phyloP scores from a whole-genome alignment of 805 yeast genomes.

The Suhomyces tanzawaensis region DNA sequence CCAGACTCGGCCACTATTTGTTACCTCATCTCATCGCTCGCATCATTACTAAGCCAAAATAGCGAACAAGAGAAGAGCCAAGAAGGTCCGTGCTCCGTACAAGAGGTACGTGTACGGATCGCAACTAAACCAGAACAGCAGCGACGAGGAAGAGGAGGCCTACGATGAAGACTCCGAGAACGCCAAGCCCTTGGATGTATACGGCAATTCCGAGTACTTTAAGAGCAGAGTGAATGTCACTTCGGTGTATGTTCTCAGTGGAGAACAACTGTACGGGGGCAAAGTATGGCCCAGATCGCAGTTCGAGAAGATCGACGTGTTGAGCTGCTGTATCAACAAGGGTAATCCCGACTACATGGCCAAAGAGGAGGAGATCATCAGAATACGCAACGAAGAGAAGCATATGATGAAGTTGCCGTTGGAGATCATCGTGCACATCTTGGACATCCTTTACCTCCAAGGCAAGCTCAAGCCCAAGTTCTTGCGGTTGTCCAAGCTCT shows the following conservation, averaged over 20 bases:
- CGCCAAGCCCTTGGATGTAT: conserved; percentile 10
- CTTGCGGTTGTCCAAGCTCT: conserved; percentile 57
- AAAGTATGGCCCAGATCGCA: conserved; percentile 49
- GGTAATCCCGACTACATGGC: conserved; percentile 22
- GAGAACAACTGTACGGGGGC: conserved; percentile 18
- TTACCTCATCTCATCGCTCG: background rate
- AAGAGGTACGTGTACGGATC: conserved; percentile 65
- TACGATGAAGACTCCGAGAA: conserved; percentile 13
- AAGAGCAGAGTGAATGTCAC: conserved; percentile 25
- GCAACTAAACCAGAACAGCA: conserved; percentile 22
- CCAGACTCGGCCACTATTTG: background rate
- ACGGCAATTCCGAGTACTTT: conserved; percentile 26
- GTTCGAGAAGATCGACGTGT: conserved; percentile 51
- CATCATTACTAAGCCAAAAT: conserved; percentile 37
- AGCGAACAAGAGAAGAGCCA: conserved; percentile 87
- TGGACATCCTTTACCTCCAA: conserved; percentile 26
- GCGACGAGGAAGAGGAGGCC: conserved; percentile 26
- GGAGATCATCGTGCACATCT: conserved; percentile 32
- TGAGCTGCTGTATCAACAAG: conserved; percentile 30
- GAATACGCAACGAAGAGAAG: conserved; percentile 13
- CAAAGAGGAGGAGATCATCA: conserved; percentile 12
- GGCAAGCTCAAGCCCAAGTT: conserved; percentile 45
- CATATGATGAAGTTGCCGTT: conserved; percentile 35
- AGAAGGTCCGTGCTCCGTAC: conserved; percentile 77
- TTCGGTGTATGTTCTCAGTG: conserved; percentile 34